These are phyloP conservation scores for Eucalyptus shirleyi DNA, from an alignment of 345 rosid genomes.

Conservation along the genomic window DNA sequence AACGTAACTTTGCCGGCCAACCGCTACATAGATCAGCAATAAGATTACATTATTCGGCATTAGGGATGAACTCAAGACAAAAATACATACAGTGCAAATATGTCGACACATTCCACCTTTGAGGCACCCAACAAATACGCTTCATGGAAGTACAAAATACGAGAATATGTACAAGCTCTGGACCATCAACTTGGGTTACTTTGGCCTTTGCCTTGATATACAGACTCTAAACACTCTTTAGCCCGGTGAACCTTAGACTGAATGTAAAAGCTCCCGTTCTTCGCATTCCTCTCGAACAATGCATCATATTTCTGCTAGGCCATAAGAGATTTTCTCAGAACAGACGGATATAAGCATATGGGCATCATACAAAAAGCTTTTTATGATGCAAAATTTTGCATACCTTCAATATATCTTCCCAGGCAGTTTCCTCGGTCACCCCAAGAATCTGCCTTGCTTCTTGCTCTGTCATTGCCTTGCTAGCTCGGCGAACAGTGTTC, in stretches of 20 bases:
- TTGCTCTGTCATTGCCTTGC: conserved; percentile 62
- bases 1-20: background rate
- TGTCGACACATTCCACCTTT: background rate
- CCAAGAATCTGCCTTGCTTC: conserved; percentile 94
- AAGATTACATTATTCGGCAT: background rate
- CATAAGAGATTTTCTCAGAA: background rate
- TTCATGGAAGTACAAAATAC: background rate
- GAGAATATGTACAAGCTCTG: background rate
- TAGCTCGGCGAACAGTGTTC: conserved; percentile 31
- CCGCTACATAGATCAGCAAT: background rate
- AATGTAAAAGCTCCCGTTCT: conserved; percentile 83
- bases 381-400: background rate
- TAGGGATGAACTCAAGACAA: background rate
- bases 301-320: conserved; percentile 56
- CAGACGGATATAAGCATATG: background rate
- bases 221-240: conserved; percentile 73
- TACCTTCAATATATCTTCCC: conserved; percentile 81
- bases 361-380: background rate
- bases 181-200: conserved; percentile 25
- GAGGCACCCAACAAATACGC: background rate
- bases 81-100: background rate
- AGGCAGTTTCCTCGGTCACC: conserved; percentile 44
- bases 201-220: conserved; percentile 25
- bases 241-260: conserved; percentile 95
- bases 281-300: conserved; percentile 66